These are phyloP conservation scores for Arachnomyces sp. DNA, from an alignment of 2,329 filamentous ascomycete genomes.

Conservation along the genomic window DNA sequence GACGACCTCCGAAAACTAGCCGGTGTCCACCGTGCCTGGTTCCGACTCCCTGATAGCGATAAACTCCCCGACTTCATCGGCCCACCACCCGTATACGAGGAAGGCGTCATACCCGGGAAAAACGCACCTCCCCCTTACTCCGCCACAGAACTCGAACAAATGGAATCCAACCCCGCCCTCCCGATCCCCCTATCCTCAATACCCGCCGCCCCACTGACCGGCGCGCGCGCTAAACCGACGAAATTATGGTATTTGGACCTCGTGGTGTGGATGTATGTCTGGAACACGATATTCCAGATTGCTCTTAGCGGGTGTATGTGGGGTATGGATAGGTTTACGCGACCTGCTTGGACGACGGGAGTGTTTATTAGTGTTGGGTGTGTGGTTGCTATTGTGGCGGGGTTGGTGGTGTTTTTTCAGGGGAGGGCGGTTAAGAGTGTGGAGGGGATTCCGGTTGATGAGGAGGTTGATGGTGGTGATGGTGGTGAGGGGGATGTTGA, in stretches of 20 bases:
- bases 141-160: constrained; percentile 46
- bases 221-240: constrained; percentile 59
- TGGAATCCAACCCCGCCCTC: constrained; percentile 43
- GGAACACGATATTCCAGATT: constrained; percentile 70
- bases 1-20: constrained; percentile 59
- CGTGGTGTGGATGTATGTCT: constrained; percentile 68
- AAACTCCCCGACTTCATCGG: constrained; percentile 38
- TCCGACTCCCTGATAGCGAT: constrained; percentile 60
- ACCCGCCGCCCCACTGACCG: constrained; percentile 62
- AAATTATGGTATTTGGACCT: constrained; percentile 68
- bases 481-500: constrained; percentile 14
- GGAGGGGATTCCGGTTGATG: constrained; percentile 60
- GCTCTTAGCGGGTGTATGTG: constrained; percentile 75
- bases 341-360: constrained; percentile 74
- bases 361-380: constrained; percentile 69
- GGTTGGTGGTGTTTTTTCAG: constrained; percentile 62
- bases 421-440: constrained; percentile 62
- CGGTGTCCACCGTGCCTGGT: constrained; percentile 67
- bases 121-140: constrained; percentile 14
- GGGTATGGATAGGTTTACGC: constrained; percentile 61
- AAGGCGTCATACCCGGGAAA: constrained; percentile 10
- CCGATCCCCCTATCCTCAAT: constrained; percentile 58
- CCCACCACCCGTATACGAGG: constrained; percentile 15
- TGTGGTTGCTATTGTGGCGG: constrained; percentile 58
- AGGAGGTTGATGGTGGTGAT: constrained; percentile 33